Percentiles rank a stretch among this genome's conserved stretches.
phyloP scores from a whole-genome alignment of 495 filamentous ascomycete genomes.

The Penicillium samsonianum region DNA sequence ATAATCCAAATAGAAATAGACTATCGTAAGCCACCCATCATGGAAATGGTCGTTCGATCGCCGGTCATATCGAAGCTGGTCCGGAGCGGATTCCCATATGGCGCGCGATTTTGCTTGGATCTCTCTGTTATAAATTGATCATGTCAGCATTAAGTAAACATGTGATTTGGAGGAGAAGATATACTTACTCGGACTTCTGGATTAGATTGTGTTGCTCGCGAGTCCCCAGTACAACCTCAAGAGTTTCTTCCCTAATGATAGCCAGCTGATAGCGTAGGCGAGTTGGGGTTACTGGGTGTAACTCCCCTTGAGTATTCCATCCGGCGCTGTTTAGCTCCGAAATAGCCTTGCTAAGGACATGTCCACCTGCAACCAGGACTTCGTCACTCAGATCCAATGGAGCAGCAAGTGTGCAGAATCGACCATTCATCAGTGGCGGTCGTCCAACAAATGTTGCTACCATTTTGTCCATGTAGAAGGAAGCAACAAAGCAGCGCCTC shows the following conservation, averaged over 20 bases:
- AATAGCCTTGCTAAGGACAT: slow-evolving; percentile 43
- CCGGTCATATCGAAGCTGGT: slow-evolving; percentile 38
- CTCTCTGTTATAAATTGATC: slow-evolving; percentile 25
- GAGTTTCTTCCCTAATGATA: slow-evolving; percentile 55
- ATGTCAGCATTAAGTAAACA: neutral
- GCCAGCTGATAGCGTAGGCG: slow-evolving; percentile 54
- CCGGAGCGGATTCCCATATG: slow-evolving; percentile 37
- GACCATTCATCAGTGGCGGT: slow-evolving; percentile 56
- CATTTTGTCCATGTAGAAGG: slow-evolving; percentile 54
- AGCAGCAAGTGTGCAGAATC: slow-evolving; percentile 55
- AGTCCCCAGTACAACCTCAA: slow-evolving; percentile 59
- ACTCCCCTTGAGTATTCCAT: slow-evolving; percentile 51
- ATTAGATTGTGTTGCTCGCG: slow-evolving; percentile 40
- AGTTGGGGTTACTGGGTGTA: slow-evolving; percentile 42
- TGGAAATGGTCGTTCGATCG: slow-evolving; percentile 33
- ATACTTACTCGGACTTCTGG: slow-evolving; percentile 46
- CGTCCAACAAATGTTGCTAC: slow-evolving; percentile 57
- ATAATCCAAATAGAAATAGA: slow-evolving; percentile 53
- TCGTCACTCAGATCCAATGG: slow-evolving; percentile 61
- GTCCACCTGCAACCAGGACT: slow-evolving; percentile 49
- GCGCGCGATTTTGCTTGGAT: slow-evolving; percentile 36
- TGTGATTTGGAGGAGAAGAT: neutral
- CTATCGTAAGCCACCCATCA: slow-evolving; percentile 24
- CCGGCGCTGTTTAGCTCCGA: slow-evolving; percentile 51
- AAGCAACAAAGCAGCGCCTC: slow-evolving; percentile 53